A percentile compares a stretch with the other conserved stretches of the same genome.
Conservation (phyloP, 2,329 filamentous ascomycete genomes). For the Thielaviopsis cerberus region DNA sequence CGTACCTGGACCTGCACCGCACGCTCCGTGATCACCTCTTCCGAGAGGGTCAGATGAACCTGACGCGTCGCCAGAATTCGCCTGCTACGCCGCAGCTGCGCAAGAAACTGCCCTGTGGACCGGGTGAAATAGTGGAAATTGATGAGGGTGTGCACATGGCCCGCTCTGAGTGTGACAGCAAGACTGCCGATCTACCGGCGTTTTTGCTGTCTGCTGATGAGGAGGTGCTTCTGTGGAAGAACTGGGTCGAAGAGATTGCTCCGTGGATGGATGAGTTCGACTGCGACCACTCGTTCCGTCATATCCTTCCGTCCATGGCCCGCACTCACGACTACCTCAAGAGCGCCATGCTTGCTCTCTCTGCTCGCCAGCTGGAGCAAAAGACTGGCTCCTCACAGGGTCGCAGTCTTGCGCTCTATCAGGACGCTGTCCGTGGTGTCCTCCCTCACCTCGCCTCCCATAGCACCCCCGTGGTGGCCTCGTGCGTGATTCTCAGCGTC, state of each 20-base stretch:
- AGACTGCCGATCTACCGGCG: not conserved
- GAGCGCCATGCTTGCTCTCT: conserved; percentile 32
- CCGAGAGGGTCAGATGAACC: conserved; percentile 24
- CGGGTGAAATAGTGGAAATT: not conserved
- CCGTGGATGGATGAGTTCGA: conserved; percentile 36
- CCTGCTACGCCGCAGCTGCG: conserved; percentile 3
- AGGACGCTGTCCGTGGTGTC: conserved; percentile 31
- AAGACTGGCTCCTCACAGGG: conserved; percentile 17
- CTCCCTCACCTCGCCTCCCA: conserved; percentile 28
- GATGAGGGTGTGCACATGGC: not conserved
- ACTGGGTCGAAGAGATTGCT: conserved; percentile 24
- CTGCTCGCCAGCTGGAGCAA: conserved; percentile 31
- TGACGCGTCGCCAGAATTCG: conserved; percentile 15
- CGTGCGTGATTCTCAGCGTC: conserved; percentile 34
- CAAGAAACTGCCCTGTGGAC: conserved; percentile 6
- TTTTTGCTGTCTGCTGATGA: conserved; percentile 14
- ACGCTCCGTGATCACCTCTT: conserved; percentile 27
- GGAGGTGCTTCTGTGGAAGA: conserved; percentile 20
- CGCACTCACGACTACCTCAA: conserved; percentile 25
- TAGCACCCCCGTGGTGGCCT: conserved; percentile 30
- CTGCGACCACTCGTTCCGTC: conserved; percentile 27
- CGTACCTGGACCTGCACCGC: conserved; percentile 28
- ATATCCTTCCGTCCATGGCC: conserved; percentile 28
- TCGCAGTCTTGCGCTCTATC: conserved; percentile 28
- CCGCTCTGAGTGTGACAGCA: not conserved